Conservation (phyloP, 106 monocot genomes). For the Acanthochlamys bracteata region DNA sequence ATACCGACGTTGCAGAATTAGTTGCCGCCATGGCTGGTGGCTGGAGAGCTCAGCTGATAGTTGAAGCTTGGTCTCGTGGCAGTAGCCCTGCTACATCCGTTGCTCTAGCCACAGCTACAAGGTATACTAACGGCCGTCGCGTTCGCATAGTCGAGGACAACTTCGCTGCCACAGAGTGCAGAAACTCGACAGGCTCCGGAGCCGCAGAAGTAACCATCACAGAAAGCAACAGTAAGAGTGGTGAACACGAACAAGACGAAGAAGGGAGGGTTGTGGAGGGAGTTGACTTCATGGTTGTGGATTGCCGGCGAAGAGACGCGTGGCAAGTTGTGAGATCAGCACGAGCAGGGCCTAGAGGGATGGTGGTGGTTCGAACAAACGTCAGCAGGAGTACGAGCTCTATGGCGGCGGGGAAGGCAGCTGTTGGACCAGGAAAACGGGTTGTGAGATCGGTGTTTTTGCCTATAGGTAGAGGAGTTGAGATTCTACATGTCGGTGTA, state of each 20-base stretch:
- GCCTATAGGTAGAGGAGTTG: slow-evolving; percentile 60
- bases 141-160: slow-evolving; percentile 36
- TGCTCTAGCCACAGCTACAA: slow-evolving; percentile 32
- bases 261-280: slow-evolving; percentile 19
- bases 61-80: slow-evolving; percentile 32
- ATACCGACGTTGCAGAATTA: slow-evolving; percentile 57
- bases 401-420: slow-evolving; percentile 7
- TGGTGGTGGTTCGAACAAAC: slow-evolving; percentile 44
- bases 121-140: slow-evolving; percentile 43
- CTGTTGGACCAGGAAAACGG: slow-evolving; percentile 33
- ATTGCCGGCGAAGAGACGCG: slow-evolving; percentile 46
- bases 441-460: slow-evolving; percentile 59
- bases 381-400: slow-evolving; percentile 17
- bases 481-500: slow-evolving; percentile 77
- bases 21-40: slow-evolving; percentile 87
- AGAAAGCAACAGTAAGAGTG: slow-evolving; percentile 22
- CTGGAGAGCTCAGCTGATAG: slow-evolving; percentile 54
- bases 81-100: slow-evolving; percentile 21
- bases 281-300: slow-evolving; percentile 71
- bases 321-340: slow-evolving; percentile 35
- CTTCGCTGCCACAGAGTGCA: slow-evolving; percentile 7
- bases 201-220: background rate
- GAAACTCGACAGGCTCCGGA: background rate
- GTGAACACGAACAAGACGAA: background rate
- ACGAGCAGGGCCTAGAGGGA: slow-evolving; percentile 49